Evolutionary conservation across 345 rosid species (phyloP).

Genomic region (Cardamine chenopodiifolia): DNA sequence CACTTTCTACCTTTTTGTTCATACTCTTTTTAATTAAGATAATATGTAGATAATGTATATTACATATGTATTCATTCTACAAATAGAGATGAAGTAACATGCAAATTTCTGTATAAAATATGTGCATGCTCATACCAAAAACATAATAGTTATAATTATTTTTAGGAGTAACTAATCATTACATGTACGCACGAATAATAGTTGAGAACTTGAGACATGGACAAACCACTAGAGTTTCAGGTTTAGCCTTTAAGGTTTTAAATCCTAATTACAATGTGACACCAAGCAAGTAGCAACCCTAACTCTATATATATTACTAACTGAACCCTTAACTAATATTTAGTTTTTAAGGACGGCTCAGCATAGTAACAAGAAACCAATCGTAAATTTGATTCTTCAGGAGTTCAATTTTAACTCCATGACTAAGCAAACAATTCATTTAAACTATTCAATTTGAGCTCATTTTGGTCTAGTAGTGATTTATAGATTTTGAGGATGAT

Average conservation of each 20-base stretch:
- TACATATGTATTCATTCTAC: constrained; percentile 1
- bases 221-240: constrained; percentile 25
- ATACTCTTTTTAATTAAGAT: constrained; percentile 1
- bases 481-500: constrained; percentile 1
- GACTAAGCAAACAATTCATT: not conserved
- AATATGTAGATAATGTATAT: constrained; percentile 15
- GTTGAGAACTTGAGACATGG: constrained; percentile 6
- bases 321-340: not conserved
- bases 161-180: constrained; percentile 27
- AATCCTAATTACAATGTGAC: not conserved
- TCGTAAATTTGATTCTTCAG: not conserved
- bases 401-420: not conserved
- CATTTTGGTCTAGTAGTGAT: not conserved
- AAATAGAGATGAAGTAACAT: constrained; percentile 23
- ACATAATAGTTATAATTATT: not conserved
- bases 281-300: constrained; percentile 5
- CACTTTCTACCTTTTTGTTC: constrained; percentile 32
- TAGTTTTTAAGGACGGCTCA: not conserved
- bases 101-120: constrained; percentile 26
- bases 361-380: not conserved
- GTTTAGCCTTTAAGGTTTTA: constrained; percentile 16
- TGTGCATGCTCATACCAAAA: constrained; percentile 36
- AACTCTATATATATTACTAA: not conserved
- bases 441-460: not conserved
- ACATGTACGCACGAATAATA: constrained; percentile 4